phyloP scores from a whole-genome alignment of 768 basidiomycete genomes.

The Suillus luteus region DNA sequence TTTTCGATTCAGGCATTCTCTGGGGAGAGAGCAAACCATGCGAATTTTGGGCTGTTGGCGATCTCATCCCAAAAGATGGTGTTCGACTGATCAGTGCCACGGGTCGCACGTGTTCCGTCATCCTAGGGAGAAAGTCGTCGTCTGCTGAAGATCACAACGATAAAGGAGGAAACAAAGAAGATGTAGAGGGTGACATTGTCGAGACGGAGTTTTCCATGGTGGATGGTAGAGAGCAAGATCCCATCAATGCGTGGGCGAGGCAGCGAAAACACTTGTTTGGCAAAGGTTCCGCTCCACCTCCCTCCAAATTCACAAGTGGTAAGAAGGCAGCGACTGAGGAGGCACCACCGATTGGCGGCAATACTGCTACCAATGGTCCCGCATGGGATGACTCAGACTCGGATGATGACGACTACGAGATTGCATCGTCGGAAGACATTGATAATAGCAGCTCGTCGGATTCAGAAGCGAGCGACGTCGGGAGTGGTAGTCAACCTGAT shows the following conservation, averaged over 20 bases:
- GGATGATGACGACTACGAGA: conserved; percentile 40
- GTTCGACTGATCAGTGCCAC: conserved; percentile 59
- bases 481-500: conserved; percentile 28
- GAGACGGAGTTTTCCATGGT: conserved; percentile 75
- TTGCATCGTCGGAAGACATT: conserved; percentile 42
- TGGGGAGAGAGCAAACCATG: conserved; percentile 79
- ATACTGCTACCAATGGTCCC: conserved; percentile 24
- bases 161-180: conserved; percentile 32
- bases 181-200: conserved; percentile 46
- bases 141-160: conserved; percentile 1
- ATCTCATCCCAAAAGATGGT: conserved; percentile 55
- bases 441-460: conserved; percentile 45
- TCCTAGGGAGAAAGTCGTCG: conserved; percentile 43
- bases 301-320: conserved; percentile 6
- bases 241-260: conserved; percentile 67
- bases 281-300: conserved; percentile 7
- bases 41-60: conserved; percentile 70
- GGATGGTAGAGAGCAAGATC: conserved; percentile 67
- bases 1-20: conserved; percentile 64
- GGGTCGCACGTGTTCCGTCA: conserved; percentile 68
- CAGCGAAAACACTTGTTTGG: conserved; percentile 60
- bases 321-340: conserved; percentile 13
- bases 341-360: conserved; percentile 7
- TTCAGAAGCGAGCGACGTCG: conserved; percentile 34
- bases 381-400: conserved; percentile 37